Conservation (phyloP, 2,329 filamentous ascomycete genomes). For the Neonectria punicea region DNA sequence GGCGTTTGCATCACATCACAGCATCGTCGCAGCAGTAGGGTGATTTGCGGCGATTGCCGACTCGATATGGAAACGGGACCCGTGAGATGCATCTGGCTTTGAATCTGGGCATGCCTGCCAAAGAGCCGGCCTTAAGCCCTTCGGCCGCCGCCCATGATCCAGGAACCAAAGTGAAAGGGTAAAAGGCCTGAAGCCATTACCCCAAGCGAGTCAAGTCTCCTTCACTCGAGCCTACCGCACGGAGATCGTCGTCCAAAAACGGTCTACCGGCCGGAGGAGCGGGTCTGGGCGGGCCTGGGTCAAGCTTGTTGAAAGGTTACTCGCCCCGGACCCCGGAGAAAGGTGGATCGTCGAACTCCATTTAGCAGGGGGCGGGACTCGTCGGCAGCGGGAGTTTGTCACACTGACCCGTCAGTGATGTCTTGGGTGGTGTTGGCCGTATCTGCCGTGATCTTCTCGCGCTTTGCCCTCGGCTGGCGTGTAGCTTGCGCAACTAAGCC, state of each 20-base stretch:
- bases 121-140: slow-evolving; percentile 45
- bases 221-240: slow-evolving; percentile 35
- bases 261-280: slow-evolving; percentile 44
- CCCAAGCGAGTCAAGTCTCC: slow-evolving; percentile 41
- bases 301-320: slow-evolving; percentile 35
- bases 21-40: slow-evolving; percentile 26
- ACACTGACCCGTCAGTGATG: slow-evolving; percentile 38
- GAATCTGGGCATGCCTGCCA: slow-evolving; percentile 35
- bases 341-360: slow-evolving; percentile 35
- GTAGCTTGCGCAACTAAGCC: background rate
- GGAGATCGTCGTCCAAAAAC: slow-evolving; percentile 42
- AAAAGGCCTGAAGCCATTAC: slow-evolving; percentile 30
- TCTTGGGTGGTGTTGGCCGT: slow-evolving; percentile 38
- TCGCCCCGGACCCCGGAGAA: slow-evolving; percentile 41
- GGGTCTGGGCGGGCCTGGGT: slow-evolving; percentile 33
- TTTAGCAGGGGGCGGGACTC: slow-evolving; percentile 42
- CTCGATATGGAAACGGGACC: slow-evolving; percentile 29
- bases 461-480: slow-evolving; percentile 24
- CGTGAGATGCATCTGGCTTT: slow-evolving; percentile 38
- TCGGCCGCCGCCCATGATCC: slow-evolving; percentile 46
- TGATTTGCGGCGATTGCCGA: slow-evolving; percentile 35
- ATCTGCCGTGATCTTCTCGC: slow-evolving; percentile 44
- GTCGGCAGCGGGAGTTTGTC: slow-evolving; percentile 41
- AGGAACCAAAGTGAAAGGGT: slow-evolving; percentile 34
- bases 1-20: slow-evolving; percentile 35